phyloP scores from a whole-genome alignment of 2,329 filamentous ascomycete genomes.

The Teratosphaeriaceae sp. region DNA sequence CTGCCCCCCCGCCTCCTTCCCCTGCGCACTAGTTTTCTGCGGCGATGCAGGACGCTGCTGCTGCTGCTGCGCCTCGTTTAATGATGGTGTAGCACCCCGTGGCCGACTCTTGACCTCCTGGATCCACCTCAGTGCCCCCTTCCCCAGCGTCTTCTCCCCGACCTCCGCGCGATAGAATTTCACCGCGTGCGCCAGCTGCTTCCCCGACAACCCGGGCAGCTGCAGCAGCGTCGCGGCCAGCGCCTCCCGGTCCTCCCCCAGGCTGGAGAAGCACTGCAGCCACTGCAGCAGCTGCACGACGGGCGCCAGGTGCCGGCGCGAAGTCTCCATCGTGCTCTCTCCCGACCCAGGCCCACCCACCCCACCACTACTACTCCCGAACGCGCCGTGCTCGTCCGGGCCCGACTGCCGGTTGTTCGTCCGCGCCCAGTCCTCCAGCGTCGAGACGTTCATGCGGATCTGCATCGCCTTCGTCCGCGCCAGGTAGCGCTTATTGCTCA shows the following conservation, averaged over 20 bases:
- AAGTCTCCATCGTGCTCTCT: constrained; percentile 78
- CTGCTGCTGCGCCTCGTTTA: constrained; percentile 13
- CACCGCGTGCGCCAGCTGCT: constrained; percentile 85
- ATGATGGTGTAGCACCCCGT: too few relatives aligned
- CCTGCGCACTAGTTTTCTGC: constrained; percentile 4
- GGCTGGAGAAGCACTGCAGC: constrained; percentile 94
- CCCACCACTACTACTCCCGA: too few relatives aligned
- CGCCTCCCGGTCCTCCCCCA: constrained; percentile 84
- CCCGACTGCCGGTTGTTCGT: constrained; percentile 90
- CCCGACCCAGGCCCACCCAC: constrained; percentile 72
- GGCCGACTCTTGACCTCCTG: constrained; percentile 62
- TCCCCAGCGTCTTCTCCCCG: constrained; percentile 84
- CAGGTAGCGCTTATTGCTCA: constrained; percentile 91
- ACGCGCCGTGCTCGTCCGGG: constrained; percentile 90
- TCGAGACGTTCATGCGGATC: constrained; percentile 97
- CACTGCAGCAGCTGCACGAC: constrained; percentile 93
- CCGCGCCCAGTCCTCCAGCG: constrained; percentile 91
- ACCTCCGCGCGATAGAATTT: constrained; percentile 93
- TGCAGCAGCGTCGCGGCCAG: constrained; percentile 85
- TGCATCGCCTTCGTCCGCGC: constrained; percentile 98
- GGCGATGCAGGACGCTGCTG: too few relatives aligned
- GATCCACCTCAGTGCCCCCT: constrained; percentile 82
- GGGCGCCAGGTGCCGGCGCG: constrained; percentile 77
- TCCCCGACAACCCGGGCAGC: constrained; percentile 73
- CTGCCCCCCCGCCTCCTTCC: neutral